Evolutionary conservation across 257 asterid genomes (phyloP), one percentile per base, ranked within the genome.

Genomic region (Avicennia marina): DNA sequence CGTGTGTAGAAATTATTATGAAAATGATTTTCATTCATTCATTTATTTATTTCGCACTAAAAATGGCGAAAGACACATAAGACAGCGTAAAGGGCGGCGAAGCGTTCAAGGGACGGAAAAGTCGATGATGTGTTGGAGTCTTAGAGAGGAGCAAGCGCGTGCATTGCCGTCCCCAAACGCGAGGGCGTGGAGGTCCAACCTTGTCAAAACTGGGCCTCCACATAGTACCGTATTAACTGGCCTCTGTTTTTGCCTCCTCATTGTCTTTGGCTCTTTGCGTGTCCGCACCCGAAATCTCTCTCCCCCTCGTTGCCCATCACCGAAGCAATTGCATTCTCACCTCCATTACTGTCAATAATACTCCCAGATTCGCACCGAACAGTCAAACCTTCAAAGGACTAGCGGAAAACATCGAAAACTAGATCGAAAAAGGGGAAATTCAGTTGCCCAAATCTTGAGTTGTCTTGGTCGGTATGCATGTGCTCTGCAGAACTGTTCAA

Each of bases 121-220:
- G 10, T 2, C 10, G 41, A 29, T 36, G n/a, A 36, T 11, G 41
- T 2, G 9, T 36, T 4, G 15, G 64, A 56, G 65, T 69, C 64
- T 71, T 27, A 17, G 41, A 9, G 32, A 32, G 7, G 22, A 61
- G 66, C 39, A 32, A 13, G 78, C 74, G 78, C 66, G 78, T 67
- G 24, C 1, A 2, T 0, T 1, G 4, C 42, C 12, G 0, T 39
- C 47, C 24, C 32, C 19, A 16, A 43, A 8, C 11, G 1, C 12
- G 2, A 2, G 56, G 24, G 71, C 69, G 78, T 74, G 70, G 53
- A 24, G 45, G 40, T 7, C 44, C 33, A 38, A 11, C 65, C 70
- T 67, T 63, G 54, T 67, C 79, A 18, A 65, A 67, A 75, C 45
- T 71, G 85, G 86, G 82, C 84, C 84, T 77, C 81, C 75, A 65